phyloP scores from a whole-genome alignment of 495 filamentous ascomycete genomes.

The Penicillium subrubescens region DNA sequence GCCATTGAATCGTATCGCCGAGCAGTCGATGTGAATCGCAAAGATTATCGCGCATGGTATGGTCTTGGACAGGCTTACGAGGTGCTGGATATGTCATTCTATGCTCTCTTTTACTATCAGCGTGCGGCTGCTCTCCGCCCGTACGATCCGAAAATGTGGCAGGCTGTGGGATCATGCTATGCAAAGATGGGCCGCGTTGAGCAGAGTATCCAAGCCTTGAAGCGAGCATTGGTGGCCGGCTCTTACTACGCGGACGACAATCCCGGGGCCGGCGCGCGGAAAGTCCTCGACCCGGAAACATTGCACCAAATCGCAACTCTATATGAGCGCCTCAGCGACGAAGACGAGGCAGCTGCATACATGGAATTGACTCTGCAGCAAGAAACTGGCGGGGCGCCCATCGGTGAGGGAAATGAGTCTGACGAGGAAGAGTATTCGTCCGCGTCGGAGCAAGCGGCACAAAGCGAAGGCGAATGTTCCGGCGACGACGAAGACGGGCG shows the following conservation, averaged over 20 bases:
- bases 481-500: constrained; percentile 37
- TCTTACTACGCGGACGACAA: constrained; percentile 71
- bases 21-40: constrained; percentile 93
- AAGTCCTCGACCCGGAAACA: constrained; percentile 83
- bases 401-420: constrained; percentile 33
- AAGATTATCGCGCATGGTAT: constrained; percentile 98
- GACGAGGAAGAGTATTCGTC: constrained; percentile 37
- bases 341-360: constrained; percentile 79
- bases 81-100: constrained; percentile 95
- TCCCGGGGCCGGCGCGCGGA: constrained; percentile 34
- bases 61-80: constrained; percentile 97
- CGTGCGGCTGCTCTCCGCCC: constrained; percentile 87
- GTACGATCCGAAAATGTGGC: constrained; percentile 98
- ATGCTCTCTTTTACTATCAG: constrained; percentile 96
- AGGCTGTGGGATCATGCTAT: constrained; percentile 88
- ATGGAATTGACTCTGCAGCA: constrained; percentile 95
- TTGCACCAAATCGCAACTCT: constrained; percentile 86
- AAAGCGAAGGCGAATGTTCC: constrained; percentile 47
- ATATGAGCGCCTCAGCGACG: constrained; percentile 76
- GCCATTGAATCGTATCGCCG: constrained; percentile 97
- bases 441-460: constrained; percentile 20
- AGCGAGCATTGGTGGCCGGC: constrained; percentile 83
- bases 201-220: constrained; percentile 92
- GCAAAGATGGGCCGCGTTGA: constrained; percentile 79
- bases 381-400: constrained; percentile 61